A percentile compares a stretch with the other conserved stretches of the same genome.
These are phyloP conservation scores for Stellera chamaejasme DNA, from an alignment of 345 rosid genomes.

Conservation along the genomic window DNA sequence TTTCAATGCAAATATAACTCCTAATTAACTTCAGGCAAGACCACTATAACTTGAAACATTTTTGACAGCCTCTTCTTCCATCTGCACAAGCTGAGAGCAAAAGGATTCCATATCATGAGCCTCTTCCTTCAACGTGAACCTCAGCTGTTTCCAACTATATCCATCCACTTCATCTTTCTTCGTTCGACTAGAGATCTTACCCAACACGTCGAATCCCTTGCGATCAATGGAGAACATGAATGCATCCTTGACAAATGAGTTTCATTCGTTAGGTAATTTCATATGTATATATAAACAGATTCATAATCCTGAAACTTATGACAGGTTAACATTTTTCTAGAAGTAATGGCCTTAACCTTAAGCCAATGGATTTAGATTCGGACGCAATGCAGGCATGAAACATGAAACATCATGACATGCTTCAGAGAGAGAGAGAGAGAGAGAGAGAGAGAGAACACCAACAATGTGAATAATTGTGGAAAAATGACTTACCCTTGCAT, in stretches of 20 bases:
- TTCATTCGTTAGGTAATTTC: background rate
- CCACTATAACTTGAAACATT: slow-evolving; percentile 59
- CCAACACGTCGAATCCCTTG: slow-evolving; percentile 56
- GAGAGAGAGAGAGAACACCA: background rate
- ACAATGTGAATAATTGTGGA: background rate
- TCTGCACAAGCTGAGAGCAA: slow-evolving; percentile 49
- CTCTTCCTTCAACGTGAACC: slow-evolving; percentile 50
- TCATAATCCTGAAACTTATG: too few species aligned
- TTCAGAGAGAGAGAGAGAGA: background rate
- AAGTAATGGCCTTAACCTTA: too few species aligned
- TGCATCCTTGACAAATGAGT: slow-evolving; percentile 41
- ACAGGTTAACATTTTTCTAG: too few species aligned
- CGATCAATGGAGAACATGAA: slow-evolving; percentile 47
- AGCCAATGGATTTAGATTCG: too few species aligned
- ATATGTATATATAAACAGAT: too few species aligned
- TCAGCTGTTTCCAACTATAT: slow-evolving; percentile 61
- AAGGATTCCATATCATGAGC: slow-evolving; percentile 44
- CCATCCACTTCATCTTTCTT: slow-evolving; percentile 21
- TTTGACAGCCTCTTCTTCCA: slow-evolving; percentile 62
- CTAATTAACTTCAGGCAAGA: slow-evolving; percentile 16
- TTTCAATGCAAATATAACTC: too few species aligned
- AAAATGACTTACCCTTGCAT: slow-evolving; percentile 50
- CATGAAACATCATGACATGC: background rate
- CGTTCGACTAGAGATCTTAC: slow-evolving; percentile 33
- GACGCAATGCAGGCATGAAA: too few species aligned